Evolutionary conservation across 495 filamentous ascomycete species (phyloP).

Genomic region (Xanthoparmelia taractica): DNA sequence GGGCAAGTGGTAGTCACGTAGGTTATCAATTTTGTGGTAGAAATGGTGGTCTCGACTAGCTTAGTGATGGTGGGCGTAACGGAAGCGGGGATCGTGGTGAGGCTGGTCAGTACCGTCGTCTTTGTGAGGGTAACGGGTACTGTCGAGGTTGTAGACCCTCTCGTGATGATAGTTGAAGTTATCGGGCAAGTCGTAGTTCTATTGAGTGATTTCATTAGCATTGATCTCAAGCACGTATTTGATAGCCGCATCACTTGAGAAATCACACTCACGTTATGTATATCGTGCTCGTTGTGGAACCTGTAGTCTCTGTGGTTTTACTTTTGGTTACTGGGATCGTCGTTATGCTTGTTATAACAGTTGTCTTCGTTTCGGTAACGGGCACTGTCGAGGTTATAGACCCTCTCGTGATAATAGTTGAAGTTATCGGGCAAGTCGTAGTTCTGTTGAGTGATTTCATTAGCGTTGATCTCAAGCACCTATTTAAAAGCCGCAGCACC

Average conservation of each 20-base stretch:
- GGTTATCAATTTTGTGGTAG: not conserved
- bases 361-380: conserved; percentile 25
- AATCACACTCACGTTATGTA: not conserved
- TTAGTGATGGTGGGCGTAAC: not conserved
- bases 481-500: not conserved
- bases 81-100: conserved; percentile 18
- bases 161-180: conserved; percentile 26
- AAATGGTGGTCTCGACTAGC: not conserved
- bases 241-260: not conserved
- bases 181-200: conserved; percentile 23
- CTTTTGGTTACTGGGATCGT: conserved; percentile 6
- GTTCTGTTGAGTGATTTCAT: conserved; percentile 13
- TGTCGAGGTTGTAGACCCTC: conserved; percentile 28
- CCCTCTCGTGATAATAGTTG: conserved; percentile 26
- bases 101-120: conserved; percentile 29
- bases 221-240: not conserved
- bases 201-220: conserved; percentile 3
- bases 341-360: conserved; percentile 28
- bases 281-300: not conserved
- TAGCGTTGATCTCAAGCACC: not conserved
- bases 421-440: conserved; percentile 23
- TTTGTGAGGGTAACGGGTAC: conserved; percentile 25
- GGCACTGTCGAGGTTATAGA: conserved; percentile 28
- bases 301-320: not conserved
- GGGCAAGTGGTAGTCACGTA: conserved; percentile 20